Evolutionary conservation across 2,329 filamentous ascomycete genomes (phyloP), one percentile per base, ranked within the genome.

Genomic region (Pseudogymnoascus sp.): DNA sequence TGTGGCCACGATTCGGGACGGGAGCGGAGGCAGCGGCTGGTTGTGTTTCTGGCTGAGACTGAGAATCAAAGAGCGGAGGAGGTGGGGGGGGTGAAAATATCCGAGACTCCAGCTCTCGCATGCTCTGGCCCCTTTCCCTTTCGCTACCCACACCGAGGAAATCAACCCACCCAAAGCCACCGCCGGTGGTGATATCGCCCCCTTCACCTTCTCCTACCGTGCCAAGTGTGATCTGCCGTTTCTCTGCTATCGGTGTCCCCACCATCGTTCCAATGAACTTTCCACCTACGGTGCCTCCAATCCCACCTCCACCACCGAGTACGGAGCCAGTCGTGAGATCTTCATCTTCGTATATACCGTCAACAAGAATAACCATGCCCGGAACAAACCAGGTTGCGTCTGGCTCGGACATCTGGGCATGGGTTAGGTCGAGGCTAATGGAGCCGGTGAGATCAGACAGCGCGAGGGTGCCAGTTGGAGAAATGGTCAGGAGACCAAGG

Each of bases 301-400:
- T 86, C 44, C 93, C 93, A 59, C 85, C 88, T 67, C 85, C 89
- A 4, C 89, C 88, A 60, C 90, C 89, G 4, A 95, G 79, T 0
- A 84, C 86, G 18, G 86, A 87, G 14, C 87, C 86, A 1, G 81
- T 77, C 18, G 84, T 86, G 66, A 87, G 83, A 65, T 92, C 91
- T 69, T 96, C 92, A 73, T 97, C 94, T 73, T 96, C 92, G 71
- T 99, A 99, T n/a, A 93, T 86, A 5, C 94, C 94, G 70, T 99
- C 94, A 0, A 97, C 85, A 0, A 99, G 82, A 3, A 97, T 90
- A 59, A 99, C 90, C 92, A 97, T 97, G 2, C 95, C 95, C 0
- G 94, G 92, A 4, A 88, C 86, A 72, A 97, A 97, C 89, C 92
- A 99, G 3, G 90, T 88, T 23, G 90, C 91, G 71, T 93, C 87